Conservation (phyloP, 768 basidiomycete species). For the Melanogaster broomeanus region DNA sequence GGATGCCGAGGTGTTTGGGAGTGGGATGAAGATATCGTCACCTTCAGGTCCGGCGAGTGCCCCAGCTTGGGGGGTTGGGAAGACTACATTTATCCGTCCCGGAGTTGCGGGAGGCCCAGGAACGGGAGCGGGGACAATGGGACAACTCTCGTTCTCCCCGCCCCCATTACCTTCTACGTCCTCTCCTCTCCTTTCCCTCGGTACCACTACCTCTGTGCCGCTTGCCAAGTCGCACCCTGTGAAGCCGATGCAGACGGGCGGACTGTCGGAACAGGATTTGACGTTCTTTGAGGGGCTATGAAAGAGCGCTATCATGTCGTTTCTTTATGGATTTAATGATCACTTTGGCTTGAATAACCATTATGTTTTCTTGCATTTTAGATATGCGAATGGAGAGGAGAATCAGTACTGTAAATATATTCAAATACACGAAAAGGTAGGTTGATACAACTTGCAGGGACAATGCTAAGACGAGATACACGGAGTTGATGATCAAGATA, state of each 20-base stretch:
- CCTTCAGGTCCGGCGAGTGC: neutral
- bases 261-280: constrained; percentile 79
- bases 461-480: no score
- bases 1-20: constrained; percentile 2
- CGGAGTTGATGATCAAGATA: no score
- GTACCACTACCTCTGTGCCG: constrained; percentile 6
- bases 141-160: constrained; percentile 20
- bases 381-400: no score
- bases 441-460: no score
- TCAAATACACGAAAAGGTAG: no score
- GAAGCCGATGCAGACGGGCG: constrained; percentile 42
- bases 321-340: no score
- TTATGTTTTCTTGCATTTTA: no score
- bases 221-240: constrained; percentile 12
- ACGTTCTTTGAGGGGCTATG: constrained; percentile 84
- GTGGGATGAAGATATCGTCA: neutral
- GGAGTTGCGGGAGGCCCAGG: constrained; percentile 1
- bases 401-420: no score
- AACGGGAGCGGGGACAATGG: constrained; percentile 2
- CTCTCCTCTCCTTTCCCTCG: constrained; percentile 18
- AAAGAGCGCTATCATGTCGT: neutral
- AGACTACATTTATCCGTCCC: constrained; percentile 1
- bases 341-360: no score
- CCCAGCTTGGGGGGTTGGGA: neutral
- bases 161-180: constrained; percentile 8